Base-by-base conservation (phyloP, 2,329 filamentous ascomycete genomes). In the Trichoderma pleuroti region DNA sequence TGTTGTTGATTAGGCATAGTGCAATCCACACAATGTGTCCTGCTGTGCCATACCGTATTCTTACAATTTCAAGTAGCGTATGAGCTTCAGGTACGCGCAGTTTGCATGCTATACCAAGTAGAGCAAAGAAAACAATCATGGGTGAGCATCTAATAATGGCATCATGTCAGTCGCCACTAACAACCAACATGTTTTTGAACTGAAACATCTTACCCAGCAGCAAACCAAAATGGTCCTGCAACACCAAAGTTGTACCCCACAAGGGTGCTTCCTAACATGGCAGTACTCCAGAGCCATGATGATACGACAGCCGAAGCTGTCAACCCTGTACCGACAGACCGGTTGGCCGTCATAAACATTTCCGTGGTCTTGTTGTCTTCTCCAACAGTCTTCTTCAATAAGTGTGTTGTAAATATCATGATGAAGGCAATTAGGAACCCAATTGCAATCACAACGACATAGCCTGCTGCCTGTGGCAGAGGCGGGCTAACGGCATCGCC, bases 191-290 rank as follows among this genome's bases (percentile, higher is more conserved):
- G 8, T 12, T 21, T 28, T 7, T 6, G n/a, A 28, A 36, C 9
- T 12, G 28, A 2, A 36, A 11, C 1, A 16, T 30, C 68, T 66
- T 70, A 79, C 77, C 86, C 86, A 59, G 85, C 86, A 3, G 85
- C 86, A 71, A 86, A 88, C 86, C 86, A 88, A 68, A 88, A 87
- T 0, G 86, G 86, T 0, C 86, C 86, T 1, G 85, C 83, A 2
- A 88, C 79, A 0, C 87, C 87, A 74, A 86, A 87, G 63, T 82
- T 82, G 72, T 88, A 87, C 1, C 85, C 86, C 0, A 87, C 84
- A 3, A 86, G 78, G 0, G 81, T 81, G 11, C 84, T 84, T 0
- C 85, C 84, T 0, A 87, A 77, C 73, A 87, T 81, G 0, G 85
- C 84, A 0, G 85, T 87, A 26, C 83, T 85, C 84, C 84, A 87